phyloP scores from a whole-genome alignment of 1,139 yeast genomes.

The Chernovozyma sophiae-reginae region DNA sequence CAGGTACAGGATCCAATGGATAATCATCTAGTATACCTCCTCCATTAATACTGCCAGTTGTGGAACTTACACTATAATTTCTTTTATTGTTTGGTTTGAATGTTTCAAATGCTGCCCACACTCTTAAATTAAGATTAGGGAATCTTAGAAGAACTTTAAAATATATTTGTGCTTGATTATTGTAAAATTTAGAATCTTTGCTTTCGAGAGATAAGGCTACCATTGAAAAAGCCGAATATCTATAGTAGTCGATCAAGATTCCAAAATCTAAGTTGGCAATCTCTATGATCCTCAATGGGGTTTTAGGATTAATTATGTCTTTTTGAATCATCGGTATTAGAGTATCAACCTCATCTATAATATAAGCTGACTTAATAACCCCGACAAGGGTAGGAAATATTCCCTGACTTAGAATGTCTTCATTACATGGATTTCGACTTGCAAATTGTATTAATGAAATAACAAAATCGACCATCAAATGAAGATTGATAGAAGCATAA shows the following conservation, averaged over 20 bases:
- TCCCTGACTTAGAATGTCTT: not conserved
- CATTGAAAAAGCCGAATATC: constrained; percentile 28
- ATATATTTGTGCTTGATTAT: constrained; percentile 20
- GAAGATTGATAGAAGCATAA: not conserved
- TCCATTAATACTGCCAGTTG: too few species aligned
- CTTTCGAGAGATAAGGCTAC: constrained; percentile 51
- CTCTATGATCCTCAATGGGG: constrained; percentile 20
- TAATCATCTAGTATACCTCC: not conserved
- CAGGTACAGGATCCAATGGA: constrained; percentile 4
- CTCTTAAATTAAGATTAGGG: constrained; percentile 19
- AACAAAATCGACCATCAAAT: not conserved
- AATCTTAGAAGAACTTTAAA: constrained; percentile 22
- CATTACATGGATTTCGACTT: not conserved
- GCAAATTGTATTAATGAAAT: not conserved
- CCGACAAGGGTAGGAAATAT: constrained; percentile 17
- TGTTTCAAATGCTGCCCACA: constrained; percentile 6
- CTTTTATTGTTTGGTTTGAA: not conserved
- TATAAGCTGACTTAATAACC: constrained; percentile 20
- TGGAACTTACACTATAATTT: not conserved
- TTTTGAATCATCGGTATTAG: constrained; percentile 15
- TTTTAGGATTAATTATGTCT: constrained; percentile 15
- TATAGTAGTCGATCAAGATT: constrained; percentile 24
- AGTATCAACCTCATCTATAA: constrained; percentile 20
- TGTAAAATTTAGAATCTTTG: constrained; percentile 54
- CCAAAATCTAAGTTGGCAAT: constrained; percentile 14